Evolutionary conservation across 2,329 filamentous ascomycete species (phyloP), one percentile per base, ranked within the genome.

Genomic region (Triangularia verruculosa): DNA sequence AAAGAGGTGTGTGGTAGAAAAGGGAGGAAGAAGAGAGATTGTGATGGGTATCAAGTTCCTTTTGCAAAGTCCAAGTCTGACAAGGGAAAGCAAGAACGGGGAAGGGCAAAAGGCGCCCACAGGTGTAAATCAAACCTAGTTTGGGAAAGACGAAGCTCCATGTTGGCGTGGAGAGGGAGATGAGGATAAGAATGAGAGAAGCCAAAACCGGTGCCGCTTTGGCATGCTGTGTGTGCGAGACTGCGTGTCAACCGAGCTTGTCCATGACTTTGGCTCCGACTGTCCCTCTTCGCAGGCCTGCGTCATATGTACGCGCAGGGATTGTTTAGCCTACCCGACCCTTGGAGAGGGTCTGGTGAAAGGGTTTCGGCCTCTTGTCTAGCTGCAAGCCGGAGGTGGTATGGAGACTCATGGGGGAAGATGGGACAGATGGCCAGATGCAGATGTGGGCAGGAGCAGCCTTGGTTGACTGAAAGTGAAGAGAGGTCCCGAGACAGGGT

Each of bases 231-330:
- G 68, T 70, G 70, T 66, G 66, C 39, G 39, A 67, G 71, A 66
- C 65, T 68, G 70, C 69, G 67, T 70, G 71, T 71, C 70, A 69
- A 72, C 70, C 70, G 70, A 70, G 71, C 68, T 70, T 67, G 71
- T 67, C 70, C 70, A 70, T 70, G 68, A 67, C 68, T 67, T 70
- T 65, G 70, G 71, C 68, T 64, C 57, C 39, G 39, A 17, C 20
- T 47, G 39, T 47, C 39, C 39, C 39, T 47, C n/a, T 9, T 64
- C 61, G 52, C 67, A 70, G 66, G 69, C 66, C 72, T 73, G 73
- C 73, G 73, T 75, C 73, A 75, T 74, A 71, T 70, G 70, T 65
- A 64, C 62, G 60, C 68, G 69, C 71, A 73, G 69, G 72, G 72
- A 69, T 72, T 47, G 60, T 66, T 66, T 65, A 68, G 66, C 67